A percentile compares a stretch with the other conserved stretches of the same genome.
These are phyloP conservation scores for Saitozyma podzolica DNA, from an alignment of 768 basidiomycete genomes.

Conservation along the genomic window DNA sequence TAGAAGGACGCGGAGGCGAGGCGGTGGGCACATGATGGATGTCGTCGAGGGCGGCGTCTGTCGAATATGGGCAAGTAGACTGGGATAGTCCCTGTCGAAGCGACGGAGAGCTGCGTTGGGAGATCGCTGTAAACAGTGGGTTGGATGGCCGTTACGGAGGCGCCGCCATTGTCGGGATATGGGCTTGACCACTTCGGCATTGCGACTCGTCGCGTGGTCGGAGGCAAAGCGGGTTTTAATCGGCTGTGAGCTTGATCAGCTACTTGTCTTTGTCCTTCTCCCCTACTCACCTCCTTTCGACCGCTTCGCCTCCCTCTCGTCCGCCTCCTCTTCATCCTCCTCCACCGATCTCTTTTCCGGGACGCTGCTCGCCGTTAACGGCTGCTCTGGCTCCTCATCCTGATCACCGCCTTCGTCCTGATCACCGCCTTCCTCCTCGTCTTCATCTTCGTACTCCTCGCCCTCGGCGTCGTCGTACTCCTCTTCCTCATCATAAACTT, in stretches of 20 bases:
- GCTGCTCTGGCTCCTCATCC: constrained; percentile 1
- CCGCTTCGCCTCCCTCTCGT: neutral
- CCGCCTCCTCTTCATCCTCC: constrained; percentile 3
- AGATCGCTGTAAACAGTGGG: no score
- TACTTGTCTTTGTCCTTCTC: neutral
- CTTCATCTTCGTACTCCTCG: neutral
- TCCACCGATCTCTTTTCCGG: neutral
- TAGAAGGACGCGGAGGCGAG: no score
- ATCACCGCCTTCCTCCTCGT: constrained; percentile 7
- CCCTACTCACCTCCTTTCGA: neutral
- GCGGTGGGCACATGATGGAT: no score
- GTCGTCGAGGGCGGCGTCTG: no score
- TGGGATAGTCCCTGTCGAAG: no score
- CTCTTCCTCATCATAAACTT: constrained; percentile 12
- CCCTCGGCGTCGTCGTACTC: constrained; percentile 11
- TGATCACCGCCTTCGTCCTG: constrained; percentile 3
- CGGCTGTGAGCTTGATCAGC: neutral
- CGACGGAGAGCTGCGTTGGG: no score
- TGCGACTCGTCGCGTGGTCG: no score
- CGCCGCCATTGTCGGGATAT: no score
- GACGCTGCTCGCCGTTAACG: neutral
- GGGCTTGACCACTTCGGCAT: no score
- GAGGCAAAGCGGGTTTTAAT: no score
- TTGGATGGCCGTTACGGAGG: no score
- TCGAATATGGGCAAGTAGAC: no score